These are phyloP conservation scores for Wickerhamiella parazyma DNA, from an alignment of 805 yeast genomes.

Conservation along the genomic window DNA sequence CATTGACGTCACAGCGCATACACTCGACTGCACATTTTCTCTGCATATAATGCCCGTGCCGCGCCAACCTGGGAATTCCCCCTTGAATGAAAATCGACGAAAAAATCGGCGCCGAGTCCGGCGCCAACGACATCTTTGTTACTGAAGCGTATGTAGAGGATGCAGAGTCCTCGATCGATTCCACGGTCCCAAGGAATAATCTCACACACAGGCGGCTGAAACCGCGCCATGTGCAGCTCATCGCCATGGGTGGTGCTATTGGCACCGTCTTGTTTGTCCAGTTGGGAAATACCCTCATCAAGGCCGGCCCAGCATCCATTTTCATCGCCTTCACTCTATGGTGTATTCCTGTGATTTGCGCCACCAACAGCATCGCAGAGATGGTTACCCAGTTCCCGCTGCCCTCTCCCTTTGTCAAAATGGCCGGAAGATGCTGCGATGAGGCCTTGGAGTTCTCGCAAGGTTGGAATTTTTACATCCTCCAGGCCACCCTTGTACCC, in stretches of 20 bases:
- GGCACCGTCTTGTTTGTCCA: constrained; percentile 20
- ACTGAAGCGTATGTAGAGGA: constrained; percentile 1
- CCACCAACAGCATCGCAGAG: constrained; percentile 64
- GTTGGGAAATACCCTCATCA: constrained; percentile 34
- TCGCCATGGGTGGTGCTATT: constrained; percentile 21
- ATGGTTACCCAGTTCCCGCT: constrained; percentile 66
- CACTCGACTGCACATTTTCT: not conserved
- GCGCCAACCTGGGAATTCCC: not conserved
- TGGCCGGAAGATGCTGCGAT: constrained; percentile 66
- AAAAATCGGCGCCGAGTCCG: not conserved
- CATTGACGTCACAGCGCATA: not conserved
- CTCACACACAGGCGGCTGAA: constrained; percentile 22
- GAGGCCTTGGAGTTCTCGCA: constrained; percentile 61
- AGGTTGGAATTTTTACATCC: constrained; percentile 69
- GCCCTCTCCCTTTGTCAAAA: constrained; percentile 59
- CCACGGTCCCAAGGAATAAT: constrained; percentile 10
- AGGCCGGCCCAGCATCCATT: constrained; percentile 59
- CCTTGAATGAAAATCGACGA: not conserved
- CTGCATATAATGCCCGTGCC: not conserved
- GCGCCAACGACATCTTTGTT: constrained; percentile 1
- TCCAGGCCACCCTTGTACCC: constrained; percentile 67
- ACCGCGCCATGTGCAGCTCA: constrained; percentile 31
- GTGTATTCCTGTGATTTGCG: constrained; percentile 54
- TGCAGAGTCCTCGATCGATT: not conserved
- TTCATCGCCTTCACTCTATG: constrained; percentile 53